Evolutionary conservation across 202 grass and related monocot species (phyloP).

Genomic region (Sporobolus alterniflorus): DNA sequence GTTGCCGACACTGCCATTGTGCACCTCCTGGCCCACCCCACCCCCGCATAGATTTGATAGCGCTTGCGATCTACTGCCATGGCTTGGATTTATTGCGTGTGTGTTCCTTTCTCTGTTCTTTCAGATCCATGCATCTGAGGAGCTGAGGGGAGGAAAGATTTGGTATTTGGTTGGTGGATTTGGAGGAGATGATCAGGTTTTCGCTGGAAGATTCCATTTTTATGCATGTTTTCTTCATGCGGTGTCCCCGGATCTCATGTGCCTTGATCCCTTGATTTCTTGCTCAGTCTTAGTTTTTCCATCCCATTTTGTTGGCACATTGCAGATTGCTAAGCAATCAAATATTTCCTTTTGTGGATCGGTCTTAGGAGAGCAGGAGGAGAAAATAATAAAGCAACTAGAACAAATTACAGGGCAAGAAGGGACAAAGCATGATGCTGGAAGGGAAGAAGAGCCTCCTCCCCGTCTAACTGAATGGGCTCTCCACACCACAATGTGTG

Average conservation of each 20-base stretch:
- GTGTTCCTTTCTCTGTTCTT: neutral
- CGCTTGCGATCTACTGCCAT: neutral
- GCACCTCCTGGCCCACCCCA: too few species aligned
- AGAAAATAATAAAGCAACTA: neutral
- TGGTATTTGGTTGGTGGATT: neutral
- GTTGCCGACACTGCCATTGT: too few species aligned
- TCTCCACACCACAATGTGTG: too few species aligned
- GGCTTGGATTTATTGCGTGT: constrained; percentile 32
- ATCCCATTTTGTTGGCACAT: constrained; percentile 38
- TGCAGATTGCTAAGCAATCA: constrained; percentile 24
- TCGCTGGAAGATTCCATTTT: constrained; percentile 41
- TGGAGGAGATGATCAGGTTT: constrained; percentile 33
- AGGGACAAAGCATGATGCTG: constrained; percentile 61
- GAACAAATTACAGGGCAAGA: constrained; percentile 2
- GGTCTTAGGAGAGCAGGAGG: constrained; percentile 21
- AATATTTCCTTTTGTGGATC: constrained; percentile 12
- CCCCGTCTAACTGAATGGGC: too few species aligned
- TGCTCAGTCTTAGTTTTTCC: neutral
- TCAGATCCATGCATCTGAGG: neutral
- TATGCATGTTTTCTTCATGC: constrained; percentile 10
- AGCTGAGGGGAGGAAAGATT: constrained; percentile 6
- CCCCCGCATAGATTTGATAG: constrained; percentile 32
- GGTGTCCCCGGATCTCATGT: constrained; percentile 29
- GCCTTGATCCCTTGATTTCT: constrained; percentile 39
- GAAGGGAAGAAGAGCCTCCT: constrained; percentile 74